Evolutionary conservation across 177 flowering plant genomes (phyloP), one percentile per base, ranked within the genome.

Genomic region (Tripterygium wilfordii): DNA sequence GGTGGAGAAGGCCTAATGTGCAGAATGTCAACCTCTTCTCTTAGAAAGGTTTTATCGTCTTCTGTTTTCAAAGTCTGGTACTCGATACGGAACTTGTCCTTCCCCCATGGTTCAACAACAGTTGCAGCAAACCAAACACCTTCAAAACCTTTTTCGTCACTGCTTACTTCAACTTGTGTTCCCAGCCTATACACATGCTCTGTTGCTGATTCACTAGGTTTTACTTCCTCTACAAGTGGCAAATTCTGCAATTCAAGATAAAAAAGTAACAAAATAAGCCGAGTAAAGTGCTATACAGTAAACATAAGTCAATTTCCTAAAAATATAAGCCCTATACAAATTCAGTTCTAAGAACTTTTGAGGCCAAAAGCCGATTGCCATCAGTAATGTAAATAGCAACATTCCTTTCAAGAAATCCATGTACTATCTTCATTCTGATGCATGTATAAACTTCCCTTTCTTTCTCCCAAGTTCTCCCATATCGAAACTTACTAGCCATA

Each of bases 121-220:
- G 19, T 40, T 7, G 80, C 76, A 23, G 65, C 23, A 22, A 32
- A 71, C 69, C 71, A 68, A 45, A 69, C 54, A 30, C 69, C 80
- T 33, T 30, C 20, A 12, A 36, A 71, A 21, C 72, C 71, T 15
- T 37, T 57, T 26, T 57, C 67, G 24, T 71, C 61, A 40, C 71
- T 63, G 48, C 40, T 68, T 16, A 75, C 74, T 58, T 75, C 80
- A 30, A 75, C 75, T 41, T 24, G 29, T 33, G 42, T 53, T 37
- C 72, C 77, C 16, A 54, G 44, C 10, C 43, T 13, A 48, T 68
- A 68, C n/a, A n/a, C n/a, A n/a, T n/a, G n/a, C 20, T 31, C 47
- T 41, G 23, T 9, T 10, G 14, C 40, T 10, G 21, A 13, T 21
- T 19, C 13, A 1, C 17, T 46, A 27, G 33, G 51, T 45, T 24